These are phyloP conservation scores for Millerozyma acaciae DNA, from an alignment of 805 yeast species.

Conservation along the genomic window DNA sequence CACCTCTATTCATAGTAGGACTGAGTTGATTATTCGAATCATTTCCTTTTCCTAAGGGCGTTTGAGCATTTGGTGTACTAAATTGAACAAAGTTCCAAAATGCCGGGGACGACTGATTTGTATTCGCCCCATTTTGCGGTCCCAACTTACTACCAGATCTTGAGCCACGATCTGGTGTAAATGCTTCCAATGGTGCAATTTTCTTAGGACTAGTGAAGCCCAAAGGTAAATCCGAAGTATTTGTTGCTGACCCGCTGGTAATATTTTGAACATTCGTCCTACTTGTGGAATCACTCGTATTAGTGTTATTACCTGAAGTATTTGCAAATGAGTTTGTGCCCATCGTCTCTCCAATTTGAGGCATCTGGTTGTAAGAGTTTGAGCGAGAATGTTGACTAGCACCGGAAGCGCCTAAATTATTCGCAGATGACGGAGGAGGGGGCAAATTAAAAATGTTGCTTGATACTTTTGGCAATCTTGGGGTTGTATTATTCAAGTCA, in stretches of 20 bases:
- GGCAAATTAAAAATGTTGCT: constrained; percentile 29
- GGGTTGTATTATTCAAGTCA: constrained; percentile 20
- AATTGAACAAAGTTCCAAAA: constrained; percentile 91
- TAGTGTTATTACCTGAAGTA: constrained; percentile 8
- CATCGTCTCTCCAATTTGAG: constrained; percentile 8
- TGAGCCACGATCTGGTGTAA: constrained; percentile 42
- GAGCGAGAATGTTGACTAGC: constrained; percentile 25
- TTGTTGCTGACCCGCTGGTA: constrained; percentile 22
- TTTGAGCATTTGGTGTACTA: constrained; percentile 43
- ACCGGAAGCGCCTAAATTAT: constrained; percentile 13
- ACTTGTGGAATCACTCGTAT: constrained; percentile 12
- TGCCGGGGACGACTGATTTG: constrained; percentile 75
- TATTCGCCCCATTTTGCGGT: constrained; percentile 28
- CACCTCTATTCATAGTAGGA: constrained; percentile 35
- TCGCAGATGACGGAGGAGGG: constrained; percentile 25
- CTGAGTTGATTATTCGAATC: constrained; percentile 37
- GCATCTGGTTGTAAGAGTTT: constrained; percentile 22
- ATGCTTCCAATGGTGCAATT: constrained; percentile 39
- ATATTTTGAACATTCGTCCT: constrained; percentile 7
- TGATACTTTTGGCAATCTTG: constrained; percentile 30
- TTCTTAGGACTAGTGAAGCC: constrained; percentile 42
- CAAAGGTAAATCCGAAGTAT: constrained; percentile 30
- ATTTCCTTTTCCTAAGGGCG: constrained; percentile 36
- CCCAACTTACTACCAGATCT: constrained; percentile 23
- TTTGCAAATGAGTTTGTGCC: constrained; percentile 4